Percentiles rank a stretch among this genome's conserved stretches.
phyloP scores from a whole-genome alignment of 345 rosid genomes.

The Passiflora organensis region DNA sequence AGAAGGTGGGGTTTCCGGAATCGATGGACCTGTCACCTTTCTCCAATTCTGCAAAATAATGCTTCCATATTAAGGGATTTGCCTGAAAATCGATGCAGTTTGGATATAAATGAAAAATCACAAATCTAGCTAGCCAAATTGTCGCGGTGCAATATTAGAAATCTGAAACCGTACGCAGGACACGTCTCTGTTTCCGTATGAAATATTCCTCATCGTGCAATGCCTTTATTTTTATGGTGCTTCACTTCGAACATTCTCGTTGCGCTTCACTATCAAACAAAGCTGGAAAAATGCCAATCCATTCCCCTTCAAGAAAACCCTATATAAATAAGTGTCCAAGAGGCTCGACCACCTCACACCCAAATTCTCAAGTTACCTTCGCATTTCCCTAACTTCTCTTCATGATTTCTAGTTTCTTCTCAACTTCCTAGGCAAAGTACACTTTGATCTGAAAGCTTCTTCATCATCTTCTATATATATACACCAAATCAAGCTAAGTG shows the following conservation, averaged over 20 bases:
- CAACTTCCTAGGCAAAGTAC: too few species aligned
- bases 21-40: conserved; percentile 34
- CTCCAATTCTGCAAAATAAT: conserved; percentile 20
- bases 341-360: conserved; percentile 13
- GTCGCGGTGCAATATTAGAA: background rate
- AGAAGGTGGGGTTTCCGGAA: too few species aligned
- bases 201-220: conserved; percentile 28
- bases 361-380: background rate
- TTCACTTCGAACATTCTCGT: conserved; percentile 23
- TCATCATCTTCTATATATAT: background rate
- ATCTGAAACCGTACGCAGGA: conserved; percentile 22
- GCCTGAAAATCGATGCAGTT: background rate
- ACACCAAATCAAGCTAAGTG: background rate
- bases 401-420: too few species aligned
- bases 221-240: conserved; percentile 4
- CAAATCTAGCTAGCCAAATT: background rate
- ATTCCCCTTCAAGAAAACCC: conserved; percentile 3
- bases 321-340: conserved; percentile 21
- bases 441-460: background rate
- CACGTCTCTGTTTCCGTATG: conserved; percentile 25
- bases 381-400: background rate
- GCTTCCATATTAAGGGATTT: conserved; percentile 16
- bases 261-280: conserved; percentile 4
- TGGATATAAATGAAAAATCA: background rate
- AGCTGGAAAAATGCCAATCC: background rate